Conservation (phyloP, 116 monocot species). For the Zostera marina region DNA sequence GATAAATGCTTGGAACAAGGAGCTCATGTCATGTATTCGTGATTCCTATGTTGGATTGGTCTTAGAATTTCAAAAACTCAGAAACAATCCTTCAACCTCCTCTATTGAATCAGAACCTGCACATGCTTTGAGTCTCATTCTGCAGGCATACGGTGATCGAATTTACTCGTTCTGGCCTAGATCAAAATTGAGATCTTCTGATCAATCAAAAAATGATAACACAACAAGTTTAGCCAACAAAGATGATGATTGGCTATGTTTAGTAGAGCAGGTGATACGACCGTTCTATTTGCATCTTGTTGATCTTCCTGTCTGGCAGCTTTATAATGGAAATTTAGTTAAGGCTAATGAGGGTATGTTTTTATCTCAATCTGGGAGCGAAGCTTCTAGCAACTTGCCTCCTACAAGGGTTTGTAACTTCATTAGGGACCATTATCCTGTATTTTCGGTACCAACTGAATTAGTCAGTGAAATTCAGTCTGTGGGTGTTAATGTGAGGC, state of each 20-base stretch:
- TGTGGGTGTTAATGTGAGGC: conserved; percentile 57
- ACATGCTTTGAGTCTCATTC: conserved; percentile 38
- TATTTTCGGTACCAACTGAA: conserved; percentile 94
- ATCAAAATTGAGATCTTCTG: conserved; percentile 24
- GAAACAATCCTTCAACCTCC: conserved; percentile 42
- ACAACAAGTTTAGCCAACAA: conserved; percentile 15
- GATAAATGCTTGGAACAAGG: conserved; percentile 86
- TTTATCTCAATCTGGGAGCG: conserved; percentile 42
- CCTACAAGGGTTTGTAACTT: conserved; percentile 74
- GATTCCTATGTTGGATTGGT: conserved; percentile 93
- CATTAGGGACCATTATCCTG: conserved; percentile 96
- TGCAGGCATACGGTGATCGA: conserved; percentile 66
- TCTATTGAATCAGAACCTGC: conserved; percentile 34
- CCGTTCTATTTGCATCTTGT: conserved; percentile 88
- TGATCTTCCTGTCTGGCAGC: conserved; percentile 96
- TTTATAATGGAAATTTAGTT: conserved; percentile 74
- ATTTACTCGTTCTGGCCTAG: conserved; percentile 95
- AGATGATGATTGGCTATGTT: conserved; percentile 61
- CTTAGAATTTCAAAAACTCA: conserved; percentile 79
- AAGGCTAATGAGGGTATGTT: conserved; percentile 99
- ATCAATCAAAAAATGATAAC: conserved; percentile 6
- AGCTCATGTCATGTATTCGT: conserved; percentile 68
- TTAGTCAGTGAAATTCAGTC: conserved; percentile 82
- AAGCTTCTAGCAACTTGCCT: conserved; percentile 34
- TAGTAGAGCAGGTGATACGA: conserved; percentile 80